These are phyloP conservation scores for Inga leiocalycina DNA, from an alignment of 306 rosid genomes.

Conservation along the genomic window DNA sequence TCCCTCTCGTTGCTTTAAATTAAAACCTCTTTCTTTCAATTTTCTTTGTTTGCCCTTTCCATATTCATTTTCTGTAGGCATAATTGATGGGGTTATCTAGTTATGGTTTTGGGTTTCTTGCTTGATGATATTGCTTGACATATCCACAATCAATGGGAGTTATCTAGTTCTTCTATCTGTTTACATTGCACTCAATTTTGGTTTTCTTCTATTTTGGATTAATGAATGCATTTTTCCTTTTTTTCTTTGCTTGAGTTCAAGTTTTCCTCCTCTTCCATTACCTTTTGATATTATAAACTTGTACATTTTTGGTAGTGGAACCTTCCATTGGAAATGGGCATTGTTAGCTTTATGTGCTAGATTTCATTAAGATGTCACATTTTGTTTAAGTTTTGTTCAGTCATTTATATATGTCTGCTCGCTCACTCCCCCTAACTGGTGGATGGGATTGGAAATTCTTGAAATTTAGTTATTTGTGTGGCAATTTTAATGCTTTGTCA, in stretches of 20 bases:
- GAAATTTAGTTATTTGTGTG: neutral
- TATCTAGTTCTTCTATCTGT: neutral
- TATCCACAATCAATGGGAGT: too few relatives aligned
- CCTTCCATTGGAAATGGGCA: too few relatives aligned
- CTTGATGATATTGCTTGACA: too few relatives aligned
- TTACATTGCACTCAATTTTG: neutral
- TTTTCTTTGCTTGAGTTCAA: neutral
- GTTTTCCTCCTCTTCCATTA: neutral
- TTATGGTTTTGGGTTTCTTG: too few relatives aligned
- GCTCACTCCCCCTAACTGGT: too few relatives aligned
- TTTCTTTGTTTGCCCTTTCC: neutral
- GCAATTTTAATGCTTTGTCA: neutral
- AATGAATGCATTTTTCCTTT: neutral
- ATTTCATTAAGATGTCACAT: neutral
- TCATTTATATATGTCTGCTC: neutral
- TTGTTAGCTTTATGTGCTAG: too few relatives aligned
- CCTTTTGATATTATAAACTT: too few relatives aligned
- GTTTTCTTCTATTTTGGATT: neutral
- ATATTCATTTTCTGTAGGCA: neutral
- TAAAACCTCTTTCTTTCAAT: neutral
- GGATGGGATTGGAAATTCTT: neutral
- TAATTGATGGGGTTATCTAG: neutral
- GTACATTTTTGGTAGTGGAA: too few relatives aligned
- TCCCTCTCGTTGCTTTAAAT: neutral
- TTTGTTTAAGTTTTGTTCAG: neutral